phyloP scores from a whole-genome alignment of 2,329 filamentous ascomycete genomes.

The Arthrobotrys iridis region DNA sequence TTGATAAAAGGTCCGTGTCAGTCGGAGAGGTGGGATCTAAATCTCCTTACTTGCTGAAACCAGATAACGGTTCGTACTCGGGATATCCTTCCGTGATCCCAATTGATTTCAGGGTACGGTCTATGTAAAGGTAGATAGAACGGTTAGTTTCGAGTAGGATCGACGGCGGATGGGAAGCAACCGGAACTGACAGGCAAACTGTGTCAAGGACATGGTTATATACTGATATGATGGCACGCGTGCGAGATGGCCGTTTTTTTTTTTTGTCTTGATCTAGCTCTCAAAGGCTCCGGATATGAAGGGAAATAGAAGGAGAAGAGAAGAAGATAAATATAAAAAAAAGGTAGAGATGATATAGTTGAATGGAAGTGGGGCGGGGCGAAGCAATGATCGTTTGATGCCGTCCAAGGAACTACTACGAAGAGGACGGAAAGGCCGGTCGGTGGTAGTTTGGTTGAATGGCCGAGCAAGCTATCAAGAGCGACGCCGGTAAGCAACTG shows the following conservation, averaged over 20 bases:
- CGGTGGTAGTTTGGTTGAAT: background rate
- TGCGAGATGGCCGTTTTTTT: slow-evolving; percentile 5
- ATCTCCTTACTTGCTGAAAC: slow-evolving; percentile 73
- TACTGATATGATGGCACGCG: slow-evolving; percentile 28
- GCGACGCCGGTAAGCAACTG: slow-evolving; percentile 38
- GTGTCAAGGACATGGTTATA: slow-evolving; percentile 54
- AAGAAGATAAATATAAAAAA: background rate
- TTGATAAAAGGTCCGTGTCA: background rate
- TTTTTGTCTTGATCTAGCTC: slow-evolving; percentile 29
- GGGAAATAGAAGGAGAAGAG: background rate
- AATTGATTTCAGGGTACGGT: slow-evolving; percentile 95
- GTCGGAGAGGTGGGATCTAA: background rate
- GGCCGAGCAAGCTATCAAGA: background rate
- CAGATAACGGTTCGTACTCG: slow-evolving; percentile 83
- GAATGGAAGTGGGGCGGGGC: background rate
- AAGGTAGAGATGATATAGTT: slow-evolving; percentile 6
- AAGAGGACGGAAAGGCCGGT: background rate
- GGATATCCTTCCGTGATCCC: slow-evolving; percentile 92
- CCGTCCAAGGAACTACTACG: background rate
- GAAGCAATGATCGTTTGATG: background rate
- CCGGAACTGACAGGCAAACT: slow-evolving; percentile 58
- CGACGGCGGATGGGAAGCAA: slow-evolving; percentile 7
- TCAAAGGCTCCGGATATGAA: slow-evolving; percentile 3
- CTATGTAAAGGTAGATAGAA: slow-evolving; percentile 49
- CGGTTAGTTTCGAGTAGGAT: slow-evolving; percentile 39